These are phyloP conservation scores for Phoma sp. DNA, from an alignment of 2,329 filamentous ascomycete genomes.

Conservation along the genomic window DNA sequence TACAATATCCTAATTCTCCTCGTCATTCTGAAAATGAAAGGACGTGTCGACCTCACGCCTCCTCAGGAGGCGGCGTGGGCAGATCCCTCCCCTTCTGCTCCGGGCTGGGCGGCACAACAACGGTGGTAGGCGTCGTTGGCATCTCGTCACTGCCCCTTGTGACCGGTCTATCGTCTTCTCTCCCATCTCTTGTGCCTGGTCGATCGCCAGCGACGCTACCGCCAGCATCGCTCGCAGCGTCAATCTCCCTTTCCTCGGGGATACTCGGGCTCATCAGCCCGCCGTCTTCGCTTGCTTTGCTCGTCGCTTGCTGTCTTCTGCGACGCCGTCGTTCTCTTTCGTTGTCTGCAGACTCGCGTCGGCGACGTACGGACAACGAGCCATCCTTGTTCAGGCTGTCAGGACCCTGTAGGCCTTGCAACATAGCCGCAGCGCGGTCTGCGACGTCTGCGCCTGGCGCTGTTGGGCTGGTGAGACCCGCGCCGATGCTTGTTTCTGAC, in stretches of 20 bases:
- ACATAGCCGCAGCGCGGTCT: conserved; percentile 78
- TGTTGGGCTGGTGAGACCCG: conserved; percentile 39
- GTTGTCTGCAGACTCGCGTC: conserved; percentile 78
- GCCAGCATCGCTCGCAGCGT: conserved; percentile 13
- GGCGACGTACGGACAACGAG: conserved; percentile 62
- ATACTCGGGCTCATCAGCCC: conserved; percentile 44
- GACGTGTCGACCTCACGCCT: background rate
- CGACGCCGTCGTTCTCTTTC: conserved; percentile 74
- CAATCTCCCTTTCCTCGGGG: conserved; percentile 32
- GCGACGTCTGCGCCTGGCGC: conserved; percentile 69
- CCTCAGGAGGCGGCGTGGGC: conserved; percentile 41
- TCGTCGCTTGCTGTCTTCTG: conserved; percentile 51
- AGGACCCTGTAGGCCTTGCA: conserved; percentile 80
- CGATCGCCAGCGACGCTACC: conserved; percentile 11
- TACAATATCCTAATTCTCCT: background rate
- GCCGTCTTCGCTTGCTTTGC: conserved; percentile 39
- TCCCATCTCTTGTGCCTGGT: conserved; percentile 14
- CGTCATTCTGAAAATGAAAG: background rate
- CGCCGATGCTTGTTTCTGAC: conserved; percentile 31
- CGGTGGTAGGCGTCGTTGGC: conserved; percentile 39
- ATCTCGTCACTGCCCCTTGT: conserved; percentile 20
- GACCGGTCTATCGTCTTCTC: conserved; percentile 15
- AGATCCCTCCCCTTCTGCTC: conserved; percentile 36
- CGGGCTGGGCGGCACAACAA: conserved; percentile 48
- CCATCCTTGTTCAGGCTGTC: conserved; percentile 56